Evolutionary conservation across 179 eudicot genomes (phyloP).

Genomic region (Silene coronaria): DNA sequence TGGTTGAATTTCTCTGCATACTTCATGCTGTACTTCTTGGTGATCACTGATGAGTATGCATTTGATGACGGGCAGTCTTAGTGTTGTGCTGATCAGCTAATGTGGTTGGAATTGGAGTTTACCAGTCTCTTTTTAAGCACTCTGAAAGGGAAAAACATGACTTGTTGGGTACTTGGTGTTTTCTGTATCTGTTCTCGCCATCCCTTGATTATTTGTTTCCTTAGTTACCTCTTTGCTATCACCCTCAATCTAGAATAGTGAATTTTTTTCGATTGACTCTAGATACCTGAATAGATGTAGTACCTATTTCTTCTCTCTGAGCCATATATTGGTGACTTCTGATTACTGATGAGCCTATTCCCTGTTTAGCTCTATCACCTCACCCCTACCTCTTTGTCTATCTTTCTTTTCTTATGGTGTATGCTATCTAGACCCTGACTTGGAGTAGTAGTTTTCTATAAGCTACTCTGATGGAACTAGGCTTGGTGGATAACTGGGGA

Average conservation of each 20-base stretch:
- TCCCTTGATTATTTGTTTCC: not conserved
- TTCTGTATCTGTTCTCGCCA: not conserved
- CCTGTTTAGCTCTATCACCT: not conserved
- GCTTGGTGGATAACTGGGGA: not conserved
- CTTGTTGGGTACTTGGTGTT: not conserved
- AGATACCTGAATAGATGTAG: not conserved
- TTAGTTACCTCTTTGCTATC: not conserved
- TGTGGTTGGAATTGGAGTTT: not conserved
- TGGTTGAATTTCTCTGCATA: not conserved
- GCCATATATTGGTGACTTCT: not conserved
- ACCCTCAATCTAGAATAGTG: not conserved
- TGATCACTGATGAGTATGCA: not conserved
- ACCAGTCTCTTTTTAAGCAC: not conserved
- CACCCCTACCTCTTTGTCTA: slow-evolving; percentile 8
- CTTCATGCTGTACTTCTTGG: slow-evolving; percentile 1
- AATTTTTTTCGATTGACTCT: not conserved
- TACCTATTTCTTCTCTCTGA: not conserved
- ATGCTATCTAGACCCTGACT: not conserved
- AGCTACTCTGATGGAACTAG: not conserved
- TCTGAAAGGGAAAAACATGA: not conserved
- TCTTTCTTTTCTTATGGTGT: not conserved
- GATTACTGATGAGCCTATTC: not conserved
- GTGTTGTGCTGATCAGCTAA: not conserved
- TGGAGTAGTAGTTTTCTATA: not conserved
- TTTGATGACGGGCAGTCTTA: not conserved